These are phyloP conservation scores for Omphalotus guepiniiformis DNA, from an alignment of 768 basidiomycete species.

Conservation along the genomic window DNA sequence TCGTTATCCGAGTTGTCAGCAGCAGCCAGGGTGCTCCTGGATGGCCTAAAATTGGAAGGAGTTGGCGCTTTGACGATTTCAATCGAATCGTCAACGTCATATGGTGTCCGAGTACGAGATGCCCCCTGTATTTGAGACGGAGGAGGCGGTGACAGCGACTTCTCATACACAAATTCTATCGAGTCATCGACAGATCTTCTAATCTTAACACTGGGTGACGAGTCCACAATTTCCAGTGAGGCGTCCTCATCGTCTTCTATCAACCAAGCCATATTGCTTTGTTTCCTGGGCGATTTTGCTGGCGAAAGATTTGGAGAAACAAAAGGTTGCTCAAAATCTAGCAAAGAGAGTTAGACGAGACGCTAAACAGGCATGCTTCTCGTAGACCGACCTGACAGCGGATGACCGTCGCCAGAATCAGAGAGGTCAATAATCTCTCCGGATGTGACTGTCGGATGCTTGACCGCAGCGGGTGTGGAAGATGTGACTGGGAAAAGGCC, in stretches of 20 bases:
- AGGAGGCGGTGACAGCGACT: conserved; percentile 14
- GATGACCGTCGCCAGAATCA: conserved; percentile 24
- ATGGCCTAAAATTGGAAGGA: no score
- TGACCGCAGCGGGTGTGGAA: conserved; percentile 15
- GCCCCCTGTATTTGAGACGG: no score
- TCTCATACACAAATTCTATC: conserved; percentile 20
- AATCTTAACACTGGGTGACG: conserved; percentile 36
- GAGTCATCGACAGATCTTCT: conserved; percentile 17
- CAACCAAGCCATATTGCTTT: conserved; percentile 57
- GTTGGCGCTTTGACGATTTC: conserved; percentile 1
- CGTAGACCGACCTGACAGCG: neutral
- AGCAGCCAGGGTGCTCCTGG: no score
- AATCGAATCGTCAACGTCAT: conserved; percentile 13
- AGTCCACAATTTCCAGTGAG: conserved; percentile 48
- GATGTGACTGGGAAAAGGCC: conserved; percentile 27
- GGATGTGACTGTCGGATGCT: conserved; percentile 12
- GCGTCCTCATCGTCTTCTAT: conserved; percentile 56
- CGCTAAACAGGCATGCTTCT: neutral
- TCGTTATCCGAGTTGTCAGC: no score
- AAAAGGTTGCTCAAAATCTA: conserved; percentile 7
- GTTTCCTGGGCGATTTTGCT: neutral
- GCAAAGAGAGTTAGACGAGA: neutral
- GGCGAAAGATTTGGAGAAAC: conserved; percentile 1
- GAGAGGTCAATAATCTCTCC: conserved; percentile 10
- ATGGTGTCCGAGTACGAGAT: neutral